Base-by-base conservation (phyloP, 2,329 filamentous ascomycete species). In the Botryotinia convoluta region DNA sequence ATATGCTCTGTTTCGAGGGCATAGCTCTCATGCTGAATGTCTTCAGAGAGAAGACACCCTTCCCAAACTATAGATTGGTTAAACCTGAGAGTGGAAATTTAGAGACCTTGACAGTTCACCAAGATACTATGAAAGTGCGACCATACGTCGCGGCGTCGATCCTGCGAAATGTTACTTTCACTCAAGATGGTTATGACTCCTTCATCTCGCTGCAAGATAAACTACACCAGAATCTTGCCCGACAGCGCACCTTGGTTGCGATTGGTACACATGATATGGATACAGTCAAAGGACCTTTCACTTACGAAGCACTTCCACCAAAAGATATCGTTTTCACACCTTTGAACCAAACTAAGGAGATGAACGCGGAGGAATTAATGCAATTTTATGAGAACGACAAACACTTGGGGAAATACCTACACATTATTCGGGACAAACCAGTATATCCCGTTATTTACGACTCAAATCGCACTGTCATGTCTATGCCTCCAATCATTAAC, bases 151-250 rank as follows among this genome's bases (percentile, higher is more conserved):
- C 95, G 26, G 94, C 92, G 75, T 94, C 95, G 65, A 93, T 99
- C 77, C 86, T 99, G 76, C 91, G 96, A 77, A 93, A 94, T 82
- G 88, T 99, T 86, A 94, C 91, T 80, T 98, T 99, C 87, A 95
- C 93, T 78, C 88, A 96, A 85, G 93, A 91, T 78, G 89, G 92
- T 77, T 99, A 99, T 83, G 93, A 97, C 79, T 98, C 94, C 80
- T 99, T 99, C 92, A 99, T 99, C 82, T 89, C 92, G 73, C 88
- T 99, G 65, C 96, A 99, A 85, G 97, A 99, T 85, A 99, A 99
- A 86, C 89, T 99, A 65, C 96, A 99, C 85, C 92, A 95, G 82
- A 99, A 99, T 81, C 86, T 99, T 77, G 97, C 96, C 67, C 90
- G 96, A 75, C 93, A 98, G 83, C 87, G 96, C 79, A 98, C 95